Evolutionary conservation across 2,329 filamentous ascomycete species (phyloP), one percentile per base, ranked within the genome.

Genomic region (Verticillium dahliae): DNA sequence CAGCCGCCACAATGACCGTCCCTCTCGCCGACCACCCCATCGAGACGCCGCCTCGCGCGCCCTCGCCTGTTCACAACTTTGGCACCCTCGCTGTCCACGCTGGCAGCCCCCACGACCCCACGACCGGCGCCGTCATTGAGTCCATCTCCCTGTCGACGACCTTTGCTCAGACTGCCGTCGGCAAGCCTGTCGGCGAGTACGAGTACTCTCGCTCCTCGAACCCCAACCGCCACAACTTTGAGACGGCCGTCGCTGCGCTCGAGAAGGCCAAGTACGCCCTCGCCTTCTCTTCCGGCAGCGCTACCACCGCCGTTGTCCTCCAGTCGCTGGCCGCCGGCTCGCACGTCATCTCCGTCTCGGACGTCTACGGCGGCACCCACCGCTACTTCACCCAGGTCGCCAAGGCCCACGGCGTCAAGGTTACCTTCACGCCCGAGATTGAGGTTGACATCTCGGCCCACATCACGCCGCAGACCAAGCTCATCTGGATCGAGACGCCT

Each of bases 311-410:
- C 64, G 91, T 86, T 69, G 92, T 99, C 71, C 86, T 99, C 62
- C 95, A 98, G 79, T 95, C 91, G 68, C 85, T 99, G 62, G 92
- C 94, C 31, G 84, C 90, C 13, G 93, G 92, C 65, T 95, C 91
- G 57, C 95, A 99, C 78, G 91, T 99, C 70, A 89, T 99, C 69
- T 97, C 92, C 64, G 92, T 99, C 57, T 96, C 92, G 56, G 95
- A 99, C 75, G 93, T 99, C 69, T 99, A 99, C 76, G 95, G 95
- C 69, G 95, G 95, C 69, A 99, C 95, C 52, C 95, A 99, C 80
- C 86, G 95, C 71, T 99, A 99, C 82, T 99, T 99, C 82, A 99
- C 95, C 67, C 93, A 97, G 79, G 95, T 98, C 58, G 95, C 95
- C 62, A 88, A 91, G 70, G 92, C 95, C 33, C 95, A 99, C 76